Percentiles rank a stretch among this genome's conserved stretches.
These are phyloP conservation scores for Saturnispora saitoi DNA, from an alignment of 805 yeast genomes.

Conservation along the genomic window DNA sequence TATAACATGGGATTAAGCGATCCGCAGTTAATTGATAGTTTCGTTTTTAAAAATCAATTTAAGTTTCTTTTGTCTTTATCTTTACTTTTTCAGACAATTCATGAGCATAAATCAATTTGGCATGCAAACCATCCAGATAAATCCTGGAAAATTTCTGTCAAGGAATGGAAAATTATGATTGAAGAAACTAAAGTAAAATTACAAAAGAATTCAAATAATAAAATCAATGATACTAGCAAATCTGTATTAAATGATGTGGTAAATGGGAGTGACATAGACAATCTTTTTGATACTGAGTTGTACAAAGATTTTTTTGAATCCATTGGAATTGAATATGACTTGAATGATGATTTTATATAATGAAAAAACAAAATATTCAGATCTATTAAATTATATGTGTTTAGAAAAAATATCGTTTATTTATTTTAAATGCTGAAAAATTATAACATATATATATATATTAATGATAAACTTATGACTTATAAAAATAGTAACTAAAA, in stretches of 20 bases:
- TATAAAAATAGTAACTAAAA: not conserved
- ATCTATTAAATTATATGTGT: too few species aligned
- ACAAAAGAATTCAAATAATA: not conserved
- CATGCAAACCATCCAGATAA: not conserved
- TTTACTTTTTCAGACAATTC: conserved; percentile 14
- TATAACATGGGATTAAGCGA: conserved; percentile 9
- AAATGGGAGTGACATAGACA: not conserved
- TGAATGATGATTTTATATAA: not conserved
- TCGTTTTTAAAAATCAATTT: conserved; percentile 14
- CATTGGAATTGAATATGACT: not conserved
- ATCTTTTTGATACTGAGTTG: not conserved
- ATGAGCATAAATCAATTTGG: conserved; percentile 4
- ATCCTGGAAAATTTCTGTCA: not conserved
- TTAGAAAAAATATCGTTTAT: too few species aligned
- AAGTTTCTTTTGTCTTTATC: conserved; percentile 15
- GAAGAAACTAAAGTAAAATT: conserved; percentile 2
- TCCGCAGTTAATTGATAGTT: conserved; percentile 11
- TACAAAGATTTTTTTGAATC: conserved; percentile 2
- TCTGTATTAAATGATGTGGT: not conserved
- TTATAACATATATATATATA: too few species aligned
- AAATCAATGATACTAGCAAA: not conserved
- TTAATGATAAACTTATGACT: not conserved
- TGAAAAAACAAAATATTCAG: not conserved
- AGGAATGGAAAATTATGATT: conserved; percentile 3
- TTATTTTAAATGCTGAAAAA: too few species aligned